Percentiles rank a stretch among this genome's conserved stretches.
Evolutionary conservation across 2,329 filamentous ascomycete species (phyloP).

Genomic region (Colletotrichum truncatum): DNA sequence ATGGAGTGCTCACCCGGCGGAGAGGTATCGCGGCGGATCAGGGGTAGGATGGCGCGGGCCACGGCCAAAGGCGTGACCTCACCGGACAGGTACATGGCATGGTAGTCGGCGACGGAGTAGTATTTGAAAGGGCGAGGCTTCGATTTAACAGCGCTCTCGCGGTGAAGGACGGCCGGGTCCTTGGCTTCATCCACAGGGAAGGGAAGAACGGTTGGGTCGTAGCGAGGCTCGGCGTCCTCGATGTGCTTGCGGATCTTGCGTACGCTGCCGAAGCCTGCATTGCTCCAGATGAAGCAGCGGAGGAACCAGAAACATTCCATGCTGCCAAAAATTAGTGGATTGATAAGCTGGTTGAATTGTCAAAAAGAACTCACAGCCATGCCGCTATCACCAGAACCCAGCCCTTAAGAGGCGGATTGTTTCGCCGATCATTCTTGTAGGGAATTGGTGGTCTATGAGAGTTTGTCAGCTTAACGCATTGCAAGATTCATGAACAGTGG

Average conservation of each 20-base stretch:
- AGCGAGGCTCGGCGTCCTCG: slow-evolving; percentile 57
- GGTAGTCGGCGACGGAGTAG: slow-evolving; percentile 55
- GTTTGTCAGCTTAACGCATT: slow-evolving; percentile 8
- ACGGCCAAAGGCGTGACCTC: slow-evolving; percentile 56
- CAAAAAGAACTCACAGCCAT: slow-evolving; percentile 59
- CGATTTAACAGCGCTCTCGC: slow-evolving; percentile 18
- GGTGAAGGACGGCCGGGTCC: slow-evolving; percentile 29
- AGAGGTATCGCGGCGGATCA: slow-evolving; percentile 51
- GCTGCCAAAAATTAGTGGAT: slow-evolving; percentile 41
- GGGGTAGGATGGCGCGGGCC: slow-evolving; percentile 52
- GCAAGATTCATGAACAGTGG: background rate
- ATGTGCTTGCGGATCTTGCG: slow-evolving; percentile 62
- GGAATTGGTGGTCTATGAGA: slow-evolving; percentile 45
- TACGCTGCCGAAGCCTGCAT: slow-evolving; percentile 70
- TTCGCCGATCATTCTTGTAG: slow-evolving; percentile 55
- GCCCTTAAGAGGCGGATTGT: slow-evolving; percentile 68
- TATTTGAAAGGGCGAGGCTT: slow-evolving; percentile 26
- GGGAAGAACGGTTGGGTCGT: slow-evolving; percentile 56
- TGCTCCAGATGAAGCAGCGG: slow-evolving; percentile 66
- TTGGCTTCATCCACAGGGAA: slow-evolving; percentile 54
- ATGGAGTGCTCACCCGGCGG: slow-evolving; percentile 49
- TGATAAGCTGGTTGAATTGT: no score
- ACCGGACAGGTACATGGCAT: slow-evolving; percentile 52
- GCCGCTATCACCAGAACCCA: slow-evolving; percentile 61
- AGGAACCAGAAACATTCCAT: slow-evolving; percentile 64